Conservation (phyloP, 2,329 filamentous ascomycete species). For the Lecanicillium sp. region DNA sequence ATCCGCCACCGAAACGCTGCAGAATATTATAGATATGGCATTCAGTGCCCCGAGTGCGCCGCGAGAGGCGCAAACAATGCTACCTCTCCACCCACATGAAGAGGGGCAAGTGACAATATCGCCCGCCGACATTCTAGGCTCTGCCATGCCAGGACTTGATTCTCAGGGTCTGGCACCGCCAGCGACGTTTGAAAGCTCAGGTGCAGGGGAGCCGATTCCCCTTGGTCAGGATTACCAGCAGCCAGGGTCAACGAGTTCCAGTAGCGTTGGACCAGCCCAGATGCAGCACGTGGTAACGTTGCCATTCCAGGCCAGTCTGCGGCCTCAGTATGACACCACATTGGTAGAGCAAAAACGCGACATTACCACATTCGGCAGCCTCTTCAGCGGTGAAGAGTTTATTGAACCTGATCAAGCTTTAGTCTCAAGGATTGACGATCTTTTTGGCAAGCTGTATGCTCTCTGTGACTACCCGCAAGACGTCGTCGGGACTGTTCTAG, state of each 20-base stretch:
- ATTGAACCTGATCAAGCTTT: constrained; percentile 30
- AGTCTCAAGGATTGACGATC: constrained; percentile 38
- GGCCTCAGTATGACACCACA: constrained; percentile 43
- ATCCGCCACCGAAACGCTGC: too few species aligned
- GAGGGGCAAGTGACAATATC: constrained; percentile 7
- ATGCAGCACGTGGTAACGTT: constrained; percentile 46
- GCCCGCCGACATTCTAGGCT: constrained; percentile 9
- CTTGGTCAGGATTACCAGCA: constrained; percentile 6
- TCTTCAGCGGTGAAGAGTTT: constrained; percentile 32
- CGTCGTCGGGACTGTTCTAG: constrained; percentile 34
- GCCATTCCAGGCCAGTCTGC: constrained; percentile 45
- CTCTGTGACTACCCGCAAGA: constrained; percentile 52
- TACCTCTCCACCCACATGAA: constrained; percentile 3
- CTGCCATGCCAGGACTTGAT: not conserved
- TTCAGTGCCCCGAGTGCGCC: not conserved
- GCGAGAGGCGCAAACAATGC: not conserved
- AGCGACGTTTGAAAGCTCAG: constrained; percentile 6
- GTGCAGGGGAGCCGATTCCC: not conserved
- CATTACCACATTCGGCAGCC: constrained; percentile 36
- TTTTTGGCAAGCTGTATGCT: constrained; percentile 44
- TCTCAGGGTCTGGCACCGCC: constrained; percentile 3
- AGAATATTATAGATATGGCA: not conserved
- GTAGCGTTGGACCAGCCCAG: constrained; percentile 5
- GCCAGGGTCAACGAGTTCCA: constrained; percentile 9
- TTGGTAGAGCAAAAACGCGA: constrained; percentile 34